Evolutionary conservation across 2,329 filamentous ascomycete species (phyloP), one percentile per base, ranked within the genome.

Genomic region (Aspergillus latus): DNA sequence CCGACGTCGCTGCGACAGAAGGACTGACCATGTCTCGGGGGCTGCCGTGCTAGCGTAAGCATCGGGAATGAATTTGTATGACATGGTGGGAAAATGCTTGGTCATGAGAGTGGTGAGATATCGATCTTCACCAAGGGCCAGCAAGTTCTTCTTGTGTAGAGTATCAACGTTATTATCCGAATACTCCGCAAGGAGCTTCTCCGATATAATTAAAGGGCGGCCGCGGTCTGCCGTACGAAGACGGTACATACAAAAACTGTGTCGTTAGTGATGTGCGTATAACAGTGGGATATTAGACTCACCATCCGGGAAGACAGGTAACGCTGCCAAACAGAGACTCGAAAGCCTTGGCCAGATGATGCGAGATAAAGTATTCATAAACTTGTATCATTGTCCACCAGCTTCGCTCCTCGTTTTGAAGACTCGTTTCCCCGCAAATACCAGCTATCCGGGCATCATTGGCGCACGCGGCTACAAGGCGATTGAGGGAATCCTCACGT

Each of bases 351-450:
- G 94, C 82, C 72, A 99, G 79, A 76, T 99, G 89, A 81, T 99
- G 94, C 30, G 94, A 97, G 70, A 99, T 99, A 74, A 92, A 99
- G 80, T 99, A 99, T 74, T 99, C 94, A 78, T 99, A 99, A 62
- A 99, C 94, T 74, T 99, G 94, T 68, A 99, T 99, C 94, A 99
- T 99, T 10, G 94, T 99, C 90, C 91, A 96, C 92, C 92, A 97
- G 67, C 88, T 92, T 64, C 88, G 84, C 67, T 97, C 91, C 73
- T 97, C 93, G 68, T 99, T 99, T 72, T 97, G 90, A 68, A 99
- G 81, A 74, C 88, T 94, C 1, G 94, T 99, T 74, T 99, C 94
- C 71, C 94, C 94, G 72, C 94, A 99, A 60, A 97, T 97, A 76
- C 93, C 94, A 26, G 90, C 92, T 77, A 99, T 96, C 79, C 95